These are phyloP conservation scores for Papiliotrema nemorosa DNA, from an alignment of 1,284 basidiomycete genomes.

Conservation along the genomic window DNA sequence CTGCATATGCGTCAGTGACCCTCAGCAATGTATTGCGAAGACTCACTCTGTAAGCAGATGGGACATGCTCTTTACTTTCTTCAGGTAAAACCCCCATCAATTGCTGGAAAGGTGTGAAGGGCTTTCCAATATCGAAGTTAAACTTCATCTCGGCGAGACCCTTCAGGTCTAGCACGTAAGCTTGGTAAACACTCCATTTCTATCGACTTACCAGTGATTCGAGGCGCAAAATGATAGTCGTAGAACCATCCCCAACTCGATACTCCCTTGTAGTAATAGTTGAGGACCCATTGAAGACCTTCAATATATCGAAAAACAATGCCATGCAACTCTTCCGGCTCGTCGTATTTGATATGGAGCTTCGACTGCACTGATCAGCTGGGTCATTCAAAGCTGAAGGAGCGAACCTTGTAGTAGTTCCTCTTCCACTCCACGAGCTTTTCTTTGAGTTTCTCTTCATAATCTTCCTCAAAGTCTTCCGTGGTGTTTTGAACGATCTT, in stretches of 20 bases:
- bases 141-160: conserved; percentile 76
- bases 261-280: conserved; percentile 96
- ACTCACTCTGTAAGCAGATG: conserved; percentile 71
- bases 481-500: conserved; percentile 63
- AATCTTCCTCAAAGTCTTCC: conserved; percentile 70
- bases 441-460: conserved; percentile 68
- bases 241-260: conserved; percentile 99
- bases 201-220: conserved; percentile 70
- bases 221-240: conserved; percentile 93
- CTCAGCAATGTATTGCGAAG: background rate
- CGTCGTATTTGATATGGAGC: conserved; percentile 70
- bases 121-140: conserved; percentile 77
- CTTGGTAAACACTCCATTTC: conserved; percentile 4
- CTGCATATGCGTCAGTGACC: conserved; percentile 46
- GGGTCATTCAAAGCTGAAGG: background rate
- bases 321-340: conserved; percentile 61
- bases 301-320: conserved; percentile 82
- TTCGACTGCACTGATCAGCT: conserved; percentile 61
- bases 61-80: conserved; percentile 84
- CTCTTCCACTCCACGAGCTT: conserved; percentile 93
- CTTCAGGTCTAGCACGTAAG: conserved; percentile 61
- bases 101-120: conserved; percentile 94
- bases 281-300: conserved; percentile 97
- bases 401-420: conserved; percentile 75
- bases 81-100: conserved; percentile 96